Evolutionary conservation across 192 early-diverging fungal species (phyloP), one percentile per base, ranked within the genome.

Genomic region (Entomortierella lignicola): DNA sequence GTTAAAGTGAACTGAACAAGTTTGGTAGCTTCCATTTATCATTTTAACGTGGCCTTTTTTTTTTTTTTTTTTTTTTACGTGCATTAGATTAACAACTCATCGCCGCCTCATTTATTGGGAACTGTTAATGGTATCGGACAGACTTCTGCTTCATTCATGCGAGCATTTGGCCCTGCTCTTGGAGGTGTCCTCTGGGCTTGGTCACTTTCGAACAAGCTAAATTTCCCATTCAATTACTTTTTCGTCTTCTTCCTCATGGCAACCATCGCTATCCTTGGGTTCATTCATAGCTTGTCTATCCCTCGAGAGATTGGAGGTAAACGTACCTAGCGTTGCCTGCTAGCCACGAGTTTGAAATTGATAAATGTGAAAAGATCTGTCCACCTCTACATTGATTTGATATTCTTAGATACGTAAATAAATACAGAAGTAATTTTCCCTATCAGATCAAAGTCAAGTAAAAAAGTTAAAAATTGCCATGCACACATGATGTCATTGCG

Each of bases 81-180:
- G 3, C 0, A 21, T 21, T 41, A 88, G 89, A 63, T 90, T 39
- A 84, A 64, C 50, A 89, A 88, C 43, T 86, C 88, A 0, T 84
- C 86, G n/a, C 66, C 80, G 10, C 25, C 81, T 3, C 68, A 86
- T 55, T 42, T 81, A 25, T 58, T 89, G 29, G 88, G 89, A 18
- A 84, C 85, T 8, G 83, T 91, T 7, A 91, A 89, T 53, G 88
- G 89, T 21, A 72, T 89, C 20, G 87, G 81, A 12, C 89, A 91
- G 47, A 85, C 85, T 0, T 75, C 83, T 11, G 85, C 83, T 23
- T 82, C 81, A 20, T 77, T 86, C 32, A 73, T 81, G 77, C 66
- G 85, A 4, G 63, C 85, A 7, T 66, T 87, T 47, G 89, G 87
- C 34, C 89, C 89, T 8, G 85, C 87, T 2, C 53, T 86, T 4